Conservation (phyloP, 495 filamentous ascomycete species). For the Physcia stellaris region DNA sequence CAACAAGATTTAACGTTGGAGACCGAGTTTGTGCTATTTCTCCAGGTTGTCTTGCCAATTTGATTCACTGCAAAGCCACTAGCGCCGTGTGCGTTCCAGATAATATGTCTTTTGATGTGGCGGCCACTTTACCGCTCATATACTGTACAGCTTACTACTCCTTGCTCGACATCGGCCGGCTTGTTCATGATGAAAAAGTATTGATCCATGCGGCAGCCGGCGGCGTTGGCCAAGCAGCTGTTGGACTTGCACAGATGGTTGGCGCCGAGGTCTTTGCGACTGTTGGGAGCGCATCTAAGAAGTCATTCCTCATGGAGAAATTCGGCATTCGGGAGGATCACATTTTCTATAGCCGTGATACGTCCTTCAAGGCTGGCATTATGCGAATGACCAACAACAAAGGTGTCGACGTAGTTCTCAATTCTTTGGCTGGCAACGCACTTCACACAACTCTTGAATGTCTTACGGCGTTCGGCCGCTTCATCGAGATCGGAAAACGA, state of each 20-base stretch:
- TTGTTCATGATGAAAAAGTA: conserved; percentile 37
- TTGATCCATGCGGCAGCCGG: conserved; percentile 48
- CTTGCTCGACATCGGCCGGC: not conserved
- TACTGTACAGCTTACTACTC: conserved; percentile 10
- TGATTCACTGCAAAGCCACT: too few relatives aligned
- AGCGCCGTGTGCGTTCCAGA: too few relatives aligned
- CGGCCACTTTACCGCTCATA: conserved; percentile 8
- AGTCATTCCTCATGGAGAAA: conserved; percentile 3
- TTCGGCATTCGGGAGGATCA: conserved; percentile 10
- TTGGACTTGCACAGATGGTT: conserved; percentile 42
- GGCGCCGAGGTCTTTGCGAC: conserved; percentile 13
- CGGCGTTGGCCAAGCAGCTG: conserved; percentile 49
- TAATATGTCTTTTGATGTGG: too few relatives aligned
- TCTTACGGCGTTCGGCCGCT: conserved; percentile 37
- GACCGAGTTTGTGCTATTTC: too few relatives aligned
- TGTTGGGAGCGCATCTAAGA: conserved; percentile 20
- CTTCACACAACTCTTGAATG: conserved; percentile 30
- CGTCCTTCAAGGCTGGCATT: conserved; percentile 33
- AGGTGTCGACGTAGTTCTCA: conserved; percentile 53
- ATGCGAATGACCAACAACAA: conserved; percentile 30
- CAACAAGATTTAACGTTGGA: too few relatives aligned
- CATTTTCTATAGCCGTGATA: conserved; percentile 26
- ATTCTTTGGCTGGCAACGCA: conserved; percentile 34
- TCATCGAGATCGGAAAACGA: conserved; percentile 42
- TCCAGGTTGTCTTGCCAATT: too few relatives aligned